Evolutionary conservation across 2,329 filamentous ascomycete genomes (phyloP).

Genomic region (Sporothrix inflata): DNA sequence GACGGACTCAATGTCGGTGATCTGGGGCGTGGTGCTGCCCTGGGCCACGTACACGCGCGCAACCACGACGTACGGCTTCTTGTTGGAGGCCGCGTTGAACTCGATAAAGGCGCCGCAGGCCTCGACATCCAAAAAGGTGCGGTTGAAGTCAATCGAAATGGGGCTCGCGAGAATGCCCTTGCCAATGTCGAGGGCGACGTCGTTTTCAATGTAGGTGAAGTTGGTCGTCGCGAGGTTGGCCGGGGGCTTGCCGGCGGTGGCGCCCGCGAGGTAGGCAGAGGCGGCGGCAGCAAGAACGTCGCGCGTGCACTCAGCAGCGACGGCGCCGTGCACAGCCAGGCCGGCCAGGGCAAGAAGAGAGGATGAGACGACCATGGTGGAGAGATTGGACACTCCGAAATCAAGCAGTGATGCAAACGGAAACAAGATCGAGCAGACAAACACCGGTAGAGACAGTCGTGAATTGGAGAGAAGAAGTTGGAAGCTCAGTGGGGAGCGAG

Average conservation of each 20-base stretch:
- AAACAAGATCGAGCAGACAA: neutral
- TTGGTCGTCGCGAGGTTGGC: conserved; percentile 27
- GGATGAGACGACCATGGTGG: neutral
- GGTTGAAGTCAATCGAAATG: conserved; percentile 36
- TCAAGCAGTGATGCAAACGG: neutral
- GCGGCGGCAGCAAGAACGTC: conserved; percentile 33
- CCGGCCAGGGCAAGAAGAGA: neutral
- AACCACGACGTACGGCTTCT: conserved; percentile 35
- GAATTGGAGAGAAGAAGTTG: neutral
- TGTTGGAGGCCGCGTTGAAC: conserved; percentile 30
- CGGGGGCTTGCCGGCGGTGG: conserved; percentile 32
- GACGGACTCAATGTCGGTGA: conserved; percentile 27
- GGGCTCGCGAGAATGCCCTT: conserved; percentile 34
- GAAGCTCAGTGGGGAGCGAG: neutral
- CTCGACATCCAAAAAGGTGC: conserved; percentile 35
- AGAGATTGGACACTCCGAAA: neutral
- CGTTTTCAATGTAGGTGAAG: conserved; percentile 36
- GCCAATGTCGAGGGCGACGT: conserved; percentile 32
- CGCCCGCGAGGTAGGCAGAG: conserved; percentile 35
- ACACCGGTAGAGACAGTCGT: neutral
- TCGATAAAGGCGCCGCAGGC: conserved; percentile 36
- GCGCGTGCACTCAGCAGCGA: conserved; percentile 35
- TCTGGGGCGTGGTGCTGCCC: conserved; percentile 26
- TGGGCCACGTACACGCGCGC: conserved; percentile 29
- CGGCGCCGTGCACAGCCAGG: conserved; percentile 11